Evolutionary conservation across 2,329 filamentous ascomycete genomes (phyloP).

Genomic region (Neopestalotiopsis rosae): DNA sequence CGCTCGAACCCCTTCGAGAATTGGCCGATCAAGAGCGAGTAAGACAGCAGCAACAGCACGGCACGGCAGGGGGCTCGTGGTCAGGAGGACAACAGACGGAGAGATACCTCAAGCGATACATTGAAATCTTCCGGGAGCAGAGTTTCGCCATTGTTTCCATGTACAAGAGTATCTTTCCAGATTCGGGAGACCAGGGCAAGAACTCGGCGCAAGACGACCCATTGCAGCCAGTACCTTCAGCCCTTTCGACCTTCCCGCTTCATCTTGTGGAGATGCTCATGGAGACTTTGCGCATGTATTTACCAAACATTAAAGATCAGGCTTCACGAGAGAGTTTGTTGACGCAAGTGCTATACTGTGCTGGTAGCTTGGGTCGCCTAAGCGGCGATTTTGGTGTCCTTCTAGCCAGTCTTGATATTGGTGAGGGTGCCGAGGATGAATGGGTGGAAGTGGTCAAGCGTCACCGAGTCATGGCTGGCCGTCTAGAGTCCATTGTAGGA

Average conservation of each 20-base stretch:
- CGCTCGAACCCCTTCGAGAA: conserved; percentile 82
- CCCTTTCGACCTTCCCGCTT: conserved; percentile 82
- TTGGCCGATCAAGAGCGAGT: conserved; percentile 84
- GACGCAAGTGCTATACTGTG: conserved; percentile 92
- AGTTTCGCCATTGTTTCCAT: conserved; percentile 95
- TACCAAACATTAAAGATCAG: conserved; percentile 82
- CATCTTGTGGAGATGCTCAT: conserved; percentile 83
- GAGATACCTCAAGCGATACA: conserved; percentile 90
- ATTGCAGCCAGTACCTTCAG: conserved; percentile 71
- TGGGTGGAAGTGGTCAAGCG: conserved; percentile 92
- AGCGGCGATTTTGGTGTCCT: conserved; percentile 94
- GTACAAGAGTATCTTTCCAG: conserved; percentile 87
- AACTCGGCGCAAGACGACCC: conserved; percentile 40
- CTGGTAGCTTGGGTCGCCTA: conserved; percentile 85
- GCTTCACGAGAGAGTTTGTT: conserved; percentile 84
- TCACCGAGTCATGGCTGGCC: conserved; percentile 82
- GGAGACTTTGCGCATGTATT: conserved; percentile 75
- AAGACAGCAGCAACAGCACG: conserved; percentile 45
- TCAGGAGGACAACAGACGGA: conserved; percentile 89
- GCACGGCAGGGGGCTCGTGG: conserved; percentile 51
- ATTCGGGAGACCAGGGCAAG: conserved; percentile 41
- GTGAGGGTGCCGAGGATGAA: conserved; percentile 60
- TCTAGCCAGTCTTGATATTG: conserved; percentile 66
- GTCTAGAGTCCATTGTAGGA: conserved; percentile 72
- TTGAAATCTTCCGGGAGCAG: conserved; percentile 97